These are phyloP conservation scores for Claviceps lovelessii DNA, from an alignment of 2,329 filamentous ascomycete species.

Conservation along the genomic window DNA sequence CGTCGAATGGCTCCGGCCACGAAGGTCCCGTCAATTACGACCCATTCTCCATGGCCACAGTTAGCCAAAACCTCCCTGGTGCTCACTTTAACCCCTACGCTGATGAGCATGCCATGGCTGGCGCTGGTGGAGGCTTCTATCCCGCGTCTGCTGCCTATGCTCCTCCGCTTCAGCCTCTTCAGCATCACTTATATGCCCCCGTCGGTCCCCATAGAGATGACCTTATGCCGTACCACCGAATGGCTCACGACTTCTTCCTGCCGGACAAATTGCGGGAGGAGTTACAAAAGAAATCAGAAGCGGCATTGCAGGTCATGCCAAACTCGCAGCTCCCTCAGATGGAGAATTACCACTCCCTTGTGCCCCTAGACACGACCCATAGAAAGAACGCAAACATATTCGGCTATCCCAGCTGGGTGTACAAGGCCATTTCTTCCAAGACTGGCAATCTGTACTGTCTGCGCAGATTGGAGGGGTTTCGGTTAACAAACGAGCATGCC, in stretches of 20 bases:
- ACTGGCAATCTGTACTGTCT: conserved; percentile 82
- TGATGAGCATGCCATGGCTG: conserved; percentile 50
- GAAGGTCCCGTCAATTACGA: conserved; percentile 37
- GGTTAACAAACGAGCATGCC: conserved; percentile 75
- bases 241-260: conserved; percentile 83
- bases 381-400: conserved; percentile 68
- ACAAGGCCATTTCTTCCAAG: conserved; percentile 81
- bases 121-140: conserved; percentile 51
- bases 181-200: conserved; percentile 88
- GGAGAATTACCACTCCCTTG: conserved; percentile 83
- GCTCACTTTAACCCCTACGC: conserved; percentile 62
- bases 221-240: conserved; percentile 69
- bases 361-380: conserved; percentile 70
- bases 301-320: conserved; percentile 69
- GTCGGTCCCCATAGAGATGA: conserved; percentile 71
- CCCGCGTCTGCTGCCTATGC: conserved; percentile 39
- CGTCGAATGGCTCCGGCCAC: conserved; percentile 33
- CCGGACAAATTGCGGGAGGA: conserved; percentile 78
- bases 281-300: conserved; percentile 75
- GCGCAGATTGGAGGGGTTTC: conserved; percentile 75
- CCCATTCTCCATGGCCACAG: conserved; percentile 46
- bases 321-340: conserved; percentile 62
- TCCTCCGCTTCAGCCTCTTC: conserved; percentile 48
- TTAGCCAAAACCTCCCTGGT: conserved; percentile 35
- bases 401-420: conserved; percentile 84